These are phyloP conservation scores for Beta lomatogona DNA, from an alignment of 179 eudicot species.

Conservation along the genomic window DNA sequence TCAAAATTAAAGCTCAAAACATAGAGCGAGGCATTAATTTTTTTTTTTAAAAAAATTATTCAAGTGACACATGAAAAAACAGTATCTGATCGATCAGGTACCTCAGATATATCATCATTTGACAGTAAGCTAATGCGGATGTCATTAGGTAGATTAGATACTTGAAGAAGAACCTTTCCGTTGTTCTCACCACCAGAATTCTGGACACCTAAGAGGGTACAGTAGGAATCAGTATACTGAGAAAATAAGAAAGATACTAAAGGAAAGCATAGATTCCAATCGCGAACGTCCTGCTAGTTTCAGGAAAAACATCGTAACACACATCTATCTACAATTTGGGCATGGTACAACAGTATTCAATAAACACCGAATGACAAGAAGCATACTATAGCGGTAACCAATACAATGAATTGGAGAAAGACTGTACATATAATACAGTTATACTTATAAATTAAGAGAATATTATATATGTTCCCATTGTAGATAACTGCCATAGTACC, in stretches of 20 bases:
- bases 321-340: neutral
- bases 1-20: neutral
- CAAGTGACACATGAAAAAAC: neutral
- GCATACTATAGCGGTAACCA: neutral
- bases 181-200: constrained; percentile 37
- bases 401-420: neutral
- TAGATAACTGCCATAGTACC: neutral
- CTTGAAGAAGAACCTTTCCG: constrained; percentile 44
- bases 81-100: constrained; percentile 20
- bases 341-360: neutral
- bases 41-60: neutral
- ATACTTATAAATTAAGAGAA: neutral
- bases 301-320: neutral
- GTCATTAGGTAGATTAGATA: constrained; percentile 47
- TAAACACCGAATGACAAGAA: neutral
- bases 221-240: constrained; percentile 14
- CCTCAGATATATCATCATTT: constrained; percentile 74
- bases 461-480: neutral
- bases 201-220: constrained; percentile 47
- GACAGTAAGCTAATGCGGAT: constrained; percentile 60
- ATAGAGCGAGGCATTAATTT: neutral
- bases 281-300: neutral
- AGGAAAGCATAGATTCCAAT: constrained; percentile 5
- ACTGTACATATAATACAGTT: neutral
- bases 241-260: neutral